A percentile compares a stretch with the other conserved stretches of the same genome.
These are phyloP conservation scores for Colletotrichum destructivum DNA, from an alignment of 2,329 filamentous ascomycete species.

Conservation along the genomic window DNA sequence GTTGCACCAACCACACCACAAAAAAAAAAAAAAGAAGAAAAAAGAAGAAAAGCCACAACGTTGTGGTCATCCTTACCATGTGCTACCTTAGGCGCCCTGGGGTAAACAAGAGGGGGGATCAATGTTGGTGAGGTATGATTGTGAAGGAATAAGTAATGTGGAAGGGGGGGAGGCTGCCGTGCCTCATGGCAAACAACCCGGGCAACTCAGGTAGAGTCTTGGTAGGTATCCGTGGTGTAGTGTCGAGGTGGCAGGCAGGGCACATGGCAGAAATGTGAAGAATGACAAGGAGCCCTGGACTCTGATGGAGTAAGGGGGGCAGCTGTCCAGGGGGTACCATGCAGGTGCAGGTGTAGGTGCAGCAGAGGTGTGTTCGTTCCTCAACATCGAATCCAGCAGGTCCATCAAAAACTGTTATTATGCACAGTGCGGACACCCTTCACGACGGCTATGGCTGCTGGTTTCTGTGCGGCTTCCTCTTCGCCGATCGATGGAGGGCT, in stretches of 20 bases:
- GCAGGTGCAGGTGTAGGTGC: constrained; percentile 17
- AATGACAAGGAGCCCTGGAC: constrained; percentile 17
- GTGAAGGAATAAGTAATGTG: constrained; percentile 17
- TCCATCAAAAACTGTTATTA: constrained; percentile 15
- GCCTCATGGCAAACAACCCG: constrained; percentile 17
- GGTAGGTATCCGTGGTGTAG: too few relatives aligned
- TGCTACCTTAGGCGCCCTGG: constrained; percentile 27
- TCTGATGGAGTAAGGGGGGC: neutral
- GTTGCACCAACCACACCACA: too few relatives aligned
- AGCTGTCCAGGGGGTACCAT: neutral
- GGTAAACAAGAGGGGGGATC: neutral
- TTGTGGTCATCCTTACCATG: constrained; percentile 10
- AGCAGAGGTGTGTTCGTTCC: neutral
- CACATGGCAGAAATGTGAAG: constrained; percentile 33
- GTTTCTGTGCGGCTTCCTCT: neutral
- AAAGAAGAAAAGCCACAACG: constrained; percentile 3
- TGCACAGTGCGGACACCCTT: constrained; percentile 16
- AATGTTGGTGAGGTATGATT: constrained; percentile 30
- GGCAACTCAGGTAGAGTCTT: neutral
- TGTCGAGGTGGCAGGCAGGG: constrained; percentile 6
- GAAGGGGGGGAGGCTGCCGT: constrained; percentile 19
- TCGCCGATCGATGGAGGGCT: neutral
- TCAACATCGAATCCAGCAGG: constrained; percentile 14
- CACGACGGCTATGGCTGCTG: neutral
- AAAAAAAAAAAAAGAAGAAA: neutral